Evolutionary conservation across 306 rosid genomes (phyloP), one percentile per base, ranked within the genome.

Genomic region (Cucurbita argyrosperma): DNA sequence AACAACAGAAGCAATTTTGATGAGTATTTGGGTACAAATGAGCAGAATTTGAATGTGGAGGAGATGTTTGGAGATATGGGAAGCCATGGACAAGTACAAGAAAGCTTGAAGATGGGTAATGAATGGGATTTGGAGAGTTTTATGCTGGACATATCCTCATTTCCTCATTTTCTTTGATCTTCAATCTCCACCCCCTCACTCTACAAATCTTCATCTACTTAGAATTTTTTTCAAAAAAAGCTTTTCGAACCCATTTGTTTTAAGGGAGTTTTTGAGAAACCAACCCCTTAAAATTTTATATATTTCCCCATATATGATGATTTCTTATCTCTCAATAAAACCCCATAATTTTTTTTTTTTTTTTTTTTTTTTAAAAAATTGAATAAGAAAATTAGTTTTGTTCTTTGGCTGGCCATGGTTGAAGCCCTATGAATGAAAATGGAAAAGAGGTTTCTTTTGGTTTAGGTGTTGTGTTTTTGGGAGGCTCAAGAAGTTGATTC

Each of bases 61-160:
- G 83, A 87, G 50, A 74, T 79, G 52, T 81, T 76, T 82, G 93
- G 86, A 69, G 57, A 69, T 1, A 69, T 69, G n/a, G 74, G 58
- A 77, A 77, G 82, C 84, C 82, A 82, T 84, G 72, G 50, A 45
- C 65, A 74, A 9, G 15, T 18, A 85, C 82, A 15, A 55, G 89
- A 85, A 90, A 90, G 83, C 91, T 88, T 87, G 40, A 87, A 87
- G 83, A 76, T 90, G 80, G 96, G 92, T 67, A 90, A 85, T 65
- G 90, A 88, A 79, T 92, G 98, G 98, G 96, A 92, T 50, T 77
- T 90, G 71, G 98, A 92, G 74, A 89, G 96, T 72, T 85, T 90
- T 80, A 90, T 92, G 91, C 93, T 87, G 71, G 96, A 92, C 79
- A 79, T 86, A 10, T 84, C 96, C 80, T 86, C 83, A 82, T 88